These are phyloP conservation scores for Solanum pimpinellifolium DNA, from an alignment of 257 asterid genomes.

Conservation along the genomic window DNA sequence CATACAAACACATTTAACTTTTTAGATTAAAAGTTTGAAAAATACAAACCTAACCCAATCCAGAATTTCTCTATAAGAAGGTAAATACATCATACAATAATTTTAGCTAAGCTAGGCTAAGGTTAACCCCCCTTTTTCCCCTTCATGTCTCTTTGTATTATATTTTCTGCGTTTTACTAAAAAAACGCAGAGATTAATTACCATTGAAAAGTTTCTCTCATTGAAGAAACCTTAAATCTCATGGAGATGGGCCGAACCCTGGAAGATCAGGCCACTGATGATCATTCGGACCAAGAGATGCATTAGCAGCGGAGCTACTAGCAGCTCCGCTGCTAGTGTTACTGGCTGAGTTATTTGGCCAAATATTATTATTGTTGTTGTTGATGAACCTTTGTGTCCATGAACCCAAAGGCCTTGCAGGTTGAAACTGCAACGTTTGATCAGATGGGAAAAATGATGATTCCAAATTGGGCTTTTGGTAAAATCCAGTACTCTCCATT, in stretches of 20 bases:
- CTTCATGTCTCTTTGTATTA: background rate
- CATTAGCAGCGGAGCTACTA: background rate
- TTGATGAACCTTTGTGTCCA: slow-evolving; percentile 31
- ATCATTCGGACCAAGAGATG: slow-evolving; percentile 23
- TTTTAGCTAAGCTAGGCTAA: background rate
- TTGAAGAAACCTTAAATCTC: background rate
- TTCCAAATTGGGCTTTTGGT: background rate
- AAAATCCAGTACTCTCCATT: background rate
- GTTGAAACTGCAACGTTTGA: slow-evolving; percentile 2
- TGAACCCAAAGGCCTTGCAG: slow-evolving; percentile 19
- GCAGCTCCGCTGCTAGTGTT: background rate
- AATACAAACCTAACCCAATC: slow-evolving; percentile 22
- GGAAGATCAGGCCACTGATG: slow-evolving; percentile 23
- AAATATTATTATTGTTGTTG: slow-evolving; percentile 3
- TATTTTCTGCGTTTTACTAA: background rate
- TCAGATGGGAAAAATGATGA: slow-evolving; percentile 7
- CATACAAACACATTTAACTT: slow-evolving; percentile 8
- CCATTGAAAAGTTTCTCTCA: background rate
- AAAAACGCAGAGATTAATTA: background rate
- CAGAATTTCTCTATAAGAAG: slow-evolving; percentile 23
- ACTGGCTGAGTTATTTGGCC: slow-evolving; percentile 6
- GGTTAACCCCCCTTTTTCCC: background rate
- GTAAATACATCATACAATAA: slow-evolving; percentile 6
- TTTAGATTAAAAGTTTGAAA: slow-evolving; percentile 25
- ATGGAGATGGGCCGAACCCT: slow-evolving; percentile 24